Percentiles rank a stretch among this genome's conserved stretches.
Conservation (phyloP, 129 eudicot species). For the Flaveria linearis region DNA sequence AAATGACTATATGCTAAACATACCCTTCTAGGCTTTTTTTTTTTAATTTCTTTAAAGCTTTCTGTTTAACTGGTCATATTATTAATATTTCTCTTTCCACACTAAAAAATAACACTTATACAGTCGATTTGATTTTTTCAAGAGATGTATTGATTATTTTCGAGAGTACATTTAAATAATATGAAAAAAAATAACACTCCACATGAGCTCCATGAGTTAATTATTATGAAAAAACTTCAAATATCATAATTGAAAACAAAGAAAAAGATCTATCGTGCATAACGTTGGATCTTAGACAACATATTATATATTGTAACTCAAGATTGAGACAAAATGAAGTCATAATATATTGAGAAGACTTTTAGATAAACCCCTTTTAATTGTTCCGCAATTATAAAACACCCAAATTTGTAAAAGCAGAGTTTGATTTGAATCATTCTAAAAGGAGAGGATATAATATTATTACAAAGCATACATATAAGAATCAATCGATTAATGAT, state of each 20-base stretch:
- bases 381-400: slow-evolving; percentile 52
- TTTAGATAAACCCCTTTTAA: slow-evolving; percentile 49
- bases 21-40: no score
- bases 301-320: neutral
- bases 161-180: no score
- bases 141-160: no score
- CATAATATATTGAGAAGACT: slow-evolving; percentile 34
- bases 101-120: no score
- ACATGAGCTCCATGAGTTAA: neutral
- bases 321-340: slow-evolving; percentile 22
- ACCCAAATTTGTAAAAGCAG: slow-evolving; percentile 70
- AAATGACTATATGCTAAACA: no score
- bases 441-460: slow-evolving; percentile 39
- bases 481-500: slow-evolving; percentile 26
- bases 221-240: neutral
- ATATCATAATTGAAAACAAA: neutral
- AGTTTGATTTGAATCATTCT: slow-evolving; percentile 48
- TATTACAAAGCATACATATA: slow-evolving; percentile 20
- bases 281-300: neutral
- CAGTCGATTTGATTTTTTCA: no score
- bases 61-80: no score
- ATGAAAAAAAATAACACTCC: neutral
- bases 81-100: no score
- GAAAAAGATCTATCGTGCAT: neutral
- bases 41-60: no score